Conservation (phyloP, 2,329 filamentous ascomycete species). For the Huntiella moniliformis region DNA sequence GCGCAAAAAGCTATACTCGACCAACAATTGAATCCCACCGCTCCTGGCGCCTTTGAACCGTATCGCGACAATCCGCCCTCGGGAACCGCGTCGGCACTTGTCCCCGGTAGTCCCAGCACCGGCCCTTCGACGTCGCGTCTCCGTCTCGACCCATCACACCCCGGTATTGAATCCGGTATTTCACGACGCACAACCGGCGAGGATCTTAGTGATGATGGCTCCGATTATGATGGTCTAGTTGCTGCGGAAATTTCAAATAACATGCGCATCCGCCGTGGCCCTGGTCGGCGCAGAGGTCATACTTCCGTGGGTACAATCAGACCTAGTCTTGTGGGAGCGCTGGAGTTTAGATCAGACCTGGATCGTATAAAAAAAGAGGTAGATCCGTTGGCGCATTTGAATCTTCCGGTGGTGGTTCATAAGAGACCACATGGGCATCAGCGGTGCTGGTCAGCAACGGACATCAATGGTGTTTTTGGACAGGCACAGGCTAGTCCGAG, state of each 20-base stretch:
- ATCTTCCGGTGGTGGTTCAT: slow-evolving; percentile 12
- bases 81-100: background rate
- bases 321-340: slow-evolving; percentile 76
- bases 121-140: background rate
- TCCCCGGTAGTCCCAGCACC: background rate
- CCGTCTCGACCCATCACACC: slow-evolving; percentile 8
- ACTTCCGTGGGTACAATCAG: slow-evolving; percentile 64
- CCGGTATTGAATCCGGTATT: slow-evolving; percentile 25
- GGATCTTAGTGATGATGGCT: slow-evolving; percentile 24
- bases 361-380: slow-evolving; percentile 54
- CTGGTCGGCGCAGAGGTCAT: slow-evolving; percentile 39
- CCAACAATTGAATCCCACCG: slow-evolving; percentile 13
- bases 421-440: slow-evolving; percentile 1
- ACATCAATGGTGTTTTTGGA: slow-evolving; percentile 8
- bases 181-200: slow-evolving; percentile 17
- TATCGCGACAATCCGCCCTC: slow-evolving; percentile 40
- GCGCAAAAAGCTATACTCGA: background rate
- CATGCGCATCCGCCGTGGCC: slow-evolving; percentile 68
- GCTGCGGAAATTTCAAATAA: slow-evolving; percentile 76
- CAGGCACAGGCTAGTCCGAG: background rate
- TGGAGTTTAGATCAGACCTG: slow-evolving; percentile 84
- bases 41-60: slow-evolving; percentile 20
- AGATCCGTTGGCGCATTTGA: slow-evolving; percentile 13
- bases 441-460: slow-evolving; percentile 5
- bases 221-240: slow-evolving; percentile 43